These are phyloP conservation scores for Mycena kentingensis DNA, from an alignment of 768 basidiomycete genomes.

Conservation along the genomic window DNA sequence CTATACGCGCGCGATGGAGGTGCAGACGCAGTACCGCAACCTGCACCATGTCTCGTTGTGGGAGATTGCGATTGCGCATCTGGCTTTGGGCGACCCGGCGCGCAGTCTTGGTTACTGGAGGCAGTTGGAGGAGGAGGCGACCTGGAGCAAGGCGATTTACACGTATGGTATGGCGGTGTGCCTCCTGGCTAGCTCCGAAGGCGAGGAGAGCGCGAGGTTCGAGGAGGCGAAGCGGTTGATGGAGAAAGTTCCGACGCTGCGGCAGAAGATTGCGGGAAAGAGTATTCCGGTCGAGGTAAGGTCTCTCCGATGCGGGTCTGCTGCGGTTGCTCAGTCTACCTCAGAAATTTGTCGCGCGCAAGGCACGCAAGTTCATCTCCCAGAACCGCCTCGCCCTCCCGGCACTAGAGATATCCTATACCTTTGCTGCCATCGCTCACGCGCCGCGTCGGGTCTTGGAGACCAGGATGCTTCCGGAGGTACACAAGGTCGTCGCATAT, in stretches of 20 bases:
- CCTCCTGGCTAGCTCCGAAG: constrained; percentile 50
- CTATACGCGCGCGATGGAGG: constrained; percentile 65
- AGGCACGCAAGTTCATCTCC: constrained; percentile 78
- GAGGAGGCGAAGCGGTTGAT: constrained; percentile 68
- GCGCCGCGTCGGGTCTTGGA: constrained; percentile 68
- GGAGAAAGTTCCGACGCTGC: constrained; percentile 67
- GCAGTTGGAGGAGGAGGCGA: constrained; percentile 71
- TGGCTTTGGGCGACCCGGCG: constrained; percentile 73
- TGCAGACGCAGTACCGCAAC: constrained; percentile 69
- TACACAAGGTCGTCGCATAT: constrained; percentile 49
- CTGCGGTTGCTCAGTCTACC: no score
- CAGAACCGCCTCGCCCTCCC: constrained; percentile 79
- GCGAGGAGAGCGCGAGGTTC: constrained; percentile 34
- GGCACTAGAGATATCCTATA: constrained; percentile 81
- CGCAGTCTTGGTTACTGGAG: constrained; percentile 66
- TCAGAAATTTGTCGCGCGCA: constrained; percentile 88
- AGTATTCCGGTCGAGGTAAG: constrained; percentile 59
- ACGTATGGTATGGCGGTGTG: constrained; percentile 78
- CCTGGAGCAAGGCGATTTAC: constrained; percentile 78
- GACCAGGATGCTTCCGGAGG: constrained; percentile 65
- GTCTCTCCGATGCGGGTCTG: no score
- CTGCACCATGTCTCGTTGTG: constrained; percentile 79
- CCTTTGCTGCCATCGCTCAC: constrained; percentile 75
- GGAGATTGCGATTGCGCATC: constrained; percentile 81
- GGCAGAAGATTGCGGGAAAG: constrained; percentile 83